Base-by-base conservation (phyloP, 768 basidiomycete species). In the Gautieria morchelliformis region DNA sequence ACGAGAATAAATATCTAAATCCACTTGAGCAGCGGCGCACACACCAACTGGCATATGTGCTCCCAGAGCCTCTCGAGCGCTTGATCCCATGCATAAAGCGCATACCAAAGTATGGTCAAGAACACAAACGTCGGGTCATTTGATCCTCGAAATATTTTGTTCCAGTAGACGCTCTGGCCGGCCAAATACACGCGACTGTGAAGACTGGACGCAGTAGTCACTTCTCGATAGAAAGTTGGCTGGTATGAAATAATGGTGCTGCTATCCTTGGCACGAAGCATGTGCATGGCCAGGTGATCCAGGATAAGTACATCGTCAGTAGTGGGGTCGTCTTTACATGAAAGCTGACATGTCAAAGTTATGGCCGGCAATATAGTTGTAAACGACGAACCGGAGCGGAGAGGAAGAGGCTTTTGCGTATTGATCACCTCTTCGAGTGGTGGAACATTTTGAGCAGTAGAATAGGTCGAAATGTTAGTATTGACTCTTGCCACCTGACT, bases 41-140 rank as follows among this genome's bases (percentile, higher is more conserved):
- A 51, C 63, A 81, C 80, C 66, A 84, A 68, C 57, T 60, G 71
- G 58, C 74, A 76, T 19, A 83, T 73, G 61, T 83, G 78, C 10
- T 62, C 60, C 56, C 81, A 82, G 35, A 83, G 63, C n/a, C 69
- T 66, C 60, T 81, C 81, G 20, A 82, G 69, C 0, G 79, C 67
- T 63, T 84, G 80, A 53, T 83, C 82, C 80, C 82, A 83, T 0
- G 80, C 75, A 63, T 84, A 83, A 35, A 82, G 62, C 1, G 80
- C 75, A 53, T 81, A 81, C 82, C 82, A 84, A 24, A 83, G 65
- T 6, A 78, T 66, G 46, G 76, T 70, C 6, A 83, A 60, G 47
- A 83, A 69, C 8, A 83, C 62, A 54, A 82, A 80, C 0, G 81
- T 83, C 8, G 82, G 78, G 57, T 83, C 82, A 3, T 67, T 69